A percentile compares a stretch with the other conserved stretches of the same genome.
Evolutionary conservation across 1,284 basidiomycete genomes (phyloP).

Genomic region (Mycosarcoma maydis): DNA sequence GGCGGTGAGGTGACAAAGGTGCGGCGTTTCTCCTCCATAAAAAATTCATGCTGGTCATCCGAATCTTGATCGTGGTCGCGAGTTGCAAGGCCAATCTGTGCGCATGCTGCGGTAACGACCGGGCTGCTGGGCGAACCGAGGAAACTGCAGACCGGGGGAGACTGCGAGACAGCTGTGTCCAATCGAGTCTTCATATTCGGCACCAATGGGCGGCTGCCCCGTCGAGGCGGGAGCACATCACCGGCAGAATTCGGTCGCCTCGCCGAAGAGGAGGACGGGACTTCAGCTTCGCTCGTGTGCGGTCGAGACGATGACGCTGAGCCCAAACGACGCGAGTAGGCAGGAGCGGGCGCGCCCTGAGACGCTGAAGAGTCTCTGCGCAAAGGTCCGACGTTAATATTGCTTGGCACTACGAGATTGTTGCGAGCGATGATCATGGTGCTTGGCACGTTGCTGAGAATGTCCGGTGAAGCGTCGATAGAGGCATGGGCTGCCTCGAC

Average conservation of each 20-base stretch:
- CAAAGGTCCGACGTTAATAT: not conserved
- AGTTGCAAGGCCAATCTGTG: not conserved
- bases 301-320: conserved; percentile 20
- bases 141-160: conserved; percentile 4
- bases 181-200: not conserved
- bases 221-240: not conserved
- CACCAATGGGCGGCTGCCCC: not conserved
- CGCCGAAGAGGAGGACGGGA: not conserved
- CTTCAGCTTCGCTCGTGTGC: conserved; percentile 9
- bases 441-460: conserved; percentile 7
- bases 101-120: not conserved
- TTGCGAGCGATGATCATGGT: conserved; percentile 26
- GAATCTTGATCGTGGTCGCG: conserved; percentile 8
- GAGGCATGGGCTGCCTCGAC: conserved; percentile 25
- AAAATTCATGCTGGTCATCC: conserved; percentile 7
- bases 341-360: conserved; percentile 15
- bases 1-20: conserved; percentile 36
- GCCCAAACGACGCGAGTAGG: conserved; percentile 16
- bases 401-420: conserved; percentile 11
- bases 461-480: not conserved
- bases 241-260: conserved; percentile 2
- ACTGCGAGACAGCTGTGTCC: conserved; percentile 2
- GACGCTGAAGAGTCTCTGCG: not conserved
- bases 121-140: conserved; percentile 11
- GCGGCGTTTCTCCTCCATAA: conserved; percentile 36